These are phyloP conservation scores for Ophiobolus disseminans DNA, from an alignment of 2,329 filamentous ascomycete genomes.

Conservation along the genomic window DNA sequence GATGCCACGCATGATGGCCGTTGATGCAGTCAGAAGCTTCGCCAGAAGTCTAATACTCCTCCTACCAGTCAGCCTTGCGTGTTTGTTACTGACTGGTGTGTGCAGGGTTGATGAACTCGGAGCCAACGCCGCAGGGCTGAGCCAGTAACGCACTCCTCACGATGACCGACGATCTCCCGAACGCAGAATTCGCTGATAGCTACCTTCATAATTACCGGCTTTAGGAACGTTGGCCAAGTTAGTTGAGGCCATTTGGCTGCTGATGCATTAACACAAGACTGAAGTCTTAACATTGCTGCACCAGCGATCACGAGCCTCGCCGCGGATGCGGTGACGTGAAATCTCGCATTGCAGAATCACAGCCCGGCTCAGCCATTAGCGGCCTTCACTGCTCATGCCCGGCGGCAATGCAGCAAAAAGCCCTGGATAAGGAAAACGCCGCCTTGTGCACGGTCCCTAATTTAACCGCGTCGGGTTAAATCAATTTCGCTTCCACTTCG, in stretches of 20 bases:
- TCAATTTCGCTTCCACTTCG: slow-evolving; percentile 12
- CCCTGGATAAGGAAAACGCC: slow-evolving; percentile 21
- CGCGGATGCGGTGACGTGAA: slow-evolving; percentile 38
- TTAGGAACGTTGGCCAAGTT: too few relatives aligned
- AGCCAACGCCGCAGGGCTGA: slow-evolving; percentile 28
- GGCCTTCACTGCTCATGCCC: slow-evolving; percentile 23
- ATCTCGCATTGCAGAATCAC: slow-evolving; percentile 36
- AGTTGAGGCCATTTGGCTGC: too few relatives aligned
- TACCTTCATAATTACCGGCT: neutral
- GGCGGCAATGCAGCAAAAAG: slow-evolving; percentile 35
- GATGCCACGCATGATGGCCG: slow-evolving; percentile 19
- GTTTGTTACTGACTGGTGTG: slow-evolving; percentile 35
- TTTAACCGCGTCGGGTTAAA: slow-evolving; percentile 26
- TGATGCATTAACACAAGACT: neutral
- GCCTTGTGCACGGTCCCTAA: slow-evolving; percentile 21
- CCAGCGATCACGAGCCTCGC: slow-evolving; percentile 31
- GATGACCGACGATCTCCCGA: neutral
- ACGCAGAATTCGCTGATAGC: neutral
- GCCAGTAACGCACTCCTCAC: slow-evolving; percentile 12
- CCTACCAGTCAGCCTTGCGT: slow-evolving; percentile 41
- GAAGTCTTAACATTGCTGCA: slow-evolving; percentile 18
- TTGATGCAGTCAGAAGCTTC: slow-evolving; percentile 22
- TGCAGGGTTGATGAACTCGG: slow-evolving; percentile 32
- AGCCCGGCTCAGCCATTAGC: slow-evolving; percentile 27
- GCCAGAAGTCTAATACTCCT: slow-evolving; percentile 21